Percentiles rank a stretch among this genome's conserved stretches.
Conservation (phyloP, 208 protist species). For the Giardia duodenalis region DNA sequence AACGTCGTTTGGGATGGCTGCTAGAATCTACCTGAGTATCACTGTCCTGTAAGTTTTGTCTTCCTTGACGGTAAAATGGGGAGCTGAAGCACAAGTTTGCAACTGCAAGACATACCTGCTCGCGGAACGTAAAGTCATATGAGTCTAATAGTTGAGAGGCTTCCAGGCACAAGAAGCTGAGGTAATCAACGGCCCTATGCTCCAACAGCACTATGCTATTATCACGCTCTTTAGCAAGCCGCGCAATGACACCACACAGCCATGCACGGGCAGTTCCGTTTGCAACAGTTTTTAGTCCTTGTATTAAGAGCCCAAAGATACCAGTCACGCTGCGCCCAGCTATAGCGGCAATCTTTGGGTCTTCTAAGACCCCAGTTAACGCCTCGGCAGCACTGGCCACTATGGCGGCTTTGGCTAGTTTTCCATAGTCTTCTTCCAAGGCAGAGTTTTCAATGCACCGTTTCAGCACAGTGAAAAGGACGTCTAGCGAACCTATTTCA, state of each 20-base stretch:
- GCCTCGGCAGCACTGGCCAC: not conserved
- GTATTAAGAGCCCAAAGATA: not conserved
- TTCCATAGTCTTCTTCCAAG: not conserved
- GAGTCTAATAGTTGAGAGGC: not conserved
- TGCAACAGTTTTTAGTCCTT: not conserved
- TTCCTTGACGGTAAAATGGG: conserved; percentile 3
- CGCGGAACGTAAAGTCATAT: not conserved
- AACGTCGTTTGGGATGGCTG: not conserved
- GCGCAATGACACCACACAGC: not conserved
- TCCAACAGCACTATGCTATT: not conserved
- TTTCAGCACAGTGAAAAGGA: not conserved
- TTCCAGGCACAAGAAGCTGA: not conserved
- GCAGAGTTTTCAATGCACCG: not conserved
- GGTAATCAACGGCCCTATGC: not conserved
- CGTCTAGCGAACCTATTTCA: not conserved
- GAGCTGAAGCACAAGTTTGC: not conserved
- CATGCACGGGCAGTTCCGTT: not conserved
- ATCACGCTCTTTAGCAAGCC: not conserved
- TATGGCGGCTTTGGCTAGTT: not conserved
- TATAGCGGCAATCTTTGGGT: not conserved
- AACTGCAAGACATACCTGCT: not conserved
- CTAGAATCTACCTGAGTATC: not conserved
- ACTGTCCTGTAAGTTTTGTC: not conserved
- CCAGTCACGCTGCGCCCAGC: not conserved
- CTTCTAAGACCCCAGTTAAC: not conserved